Evolutionary conservation across 768 basidiomycete genomes (phyloP), one percentile per base, ranked within the genome.

Genomic region (Leccinum incarnatum): DNA sequence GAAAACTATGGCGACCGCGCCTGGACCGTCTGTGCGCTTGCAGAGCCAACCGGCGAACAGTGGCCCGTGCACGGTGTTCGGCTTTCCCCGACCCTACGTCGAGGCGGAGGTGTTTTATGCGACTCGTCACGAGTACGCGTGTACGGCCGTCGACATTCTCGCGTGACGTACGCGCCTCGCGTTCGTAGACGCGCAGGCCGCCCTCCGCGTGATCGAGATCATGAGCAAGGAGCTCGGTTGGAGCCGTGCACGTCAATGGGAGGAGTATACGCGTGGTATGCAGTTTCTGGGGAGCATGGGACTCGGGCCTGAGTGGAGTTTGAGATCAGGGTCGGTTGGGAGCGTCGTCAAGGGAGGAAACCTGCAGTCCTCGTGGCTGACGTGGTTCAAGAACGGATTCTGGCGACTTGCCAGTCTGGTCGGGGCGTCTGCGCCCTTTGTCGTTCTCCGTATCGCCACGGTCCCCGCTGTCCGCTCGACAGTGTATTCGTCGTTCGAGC

Each of bases 1-100:
- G 87, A 91, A 54, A 91, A 87, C 66, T 98, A 98, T 68, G 96
- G 96, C 23, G 95, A 97, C 74, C 89, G 95, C 53, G 95, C 96
- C 1, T 98, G 96, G 96, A 89, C 90, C 0, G 92, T 98, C 0
- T 91, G 89, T 66, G 83, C 86, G 0, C 82, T 95, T 57, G 88
- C 91, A 2, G 79, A 86, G 52, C 83, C 87, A 3, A 94, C 93
- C 0, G 90, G 89, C 29, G 79, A 81, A 55, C 79, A 77, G 11
- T 95, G 91, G 93, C 94, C 95, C n/a, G 75, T 94, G 11, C 87
- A 95, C 67, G 95, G 94, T 25, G 79, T 83, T 54, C 81, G 89
- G 4, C 77, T 99, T 21, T 80, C 78, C 30, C 74, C 83, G 3
- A 79, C 81, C 57, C 51, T 95, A 87, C 80, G 87, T 98, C 71